Conservation (phyloP, 441 rosid species). For the Eutrema salsugineum region DNA sequence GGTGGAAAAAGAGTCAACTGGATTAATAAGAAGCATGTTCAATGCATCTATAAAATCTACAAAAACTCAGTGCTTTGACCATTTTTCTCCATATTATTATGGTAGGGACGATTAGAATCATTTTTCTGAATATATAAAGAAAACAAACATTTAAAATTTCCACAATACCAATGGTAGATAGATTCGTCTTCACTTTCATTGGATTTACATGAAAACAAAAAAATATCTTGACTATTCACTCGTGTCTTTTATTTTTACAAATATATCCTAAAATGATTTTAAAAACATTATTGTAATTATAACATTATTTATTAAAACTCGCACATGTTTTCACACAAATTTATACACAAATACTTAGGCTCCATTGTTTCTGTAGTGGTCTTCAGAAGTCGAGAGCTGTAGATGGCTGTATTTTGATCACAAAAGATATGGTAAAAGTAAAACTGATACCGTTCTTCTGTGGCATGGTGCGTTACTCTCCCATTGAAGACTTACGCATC, state of each 20-base stretch:
- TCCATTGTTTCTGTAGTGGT: no score
- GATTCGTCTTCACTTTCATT: neutral
- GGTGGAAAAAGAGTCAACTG: conserved; percentile 30
- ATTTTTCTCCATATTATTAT: conserved; percentile 10
- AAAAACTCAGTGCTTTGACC: conserved; percentile 26
- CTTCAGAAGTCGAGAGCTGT: no score
- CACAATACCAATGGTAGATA: neutral
- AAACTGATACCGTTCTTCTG: no score
- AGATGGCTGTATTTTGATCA: no score
- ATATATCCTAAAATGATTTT: neutral
- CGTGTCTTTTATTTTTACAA: neutral
- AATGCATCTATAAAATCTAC: conserved; percentile 32
- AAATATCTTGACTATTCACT: neutral
- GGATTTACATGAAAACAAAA: neutral
- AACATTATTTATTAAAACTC: no score
- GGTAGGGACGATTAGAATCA: conserved; percentile 12
- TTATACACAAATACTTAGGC: no score
- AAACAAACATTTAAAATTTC: neutral
- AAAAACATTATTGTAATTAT: no score
- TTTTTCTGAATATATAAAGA: neutral
- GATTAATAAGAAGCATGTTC: conserved; percentile 28
- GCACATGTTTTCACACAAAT: no score
- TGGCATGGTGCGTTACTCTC: no score
- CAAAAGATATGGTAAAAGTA: no score
- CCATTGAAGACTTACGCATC: no score